A percentile compares a stretch with the other conserved stretches of the same genome.
Conservation (phyloP, 257 asterid species). For the Solanum etuberosum region DNA sequence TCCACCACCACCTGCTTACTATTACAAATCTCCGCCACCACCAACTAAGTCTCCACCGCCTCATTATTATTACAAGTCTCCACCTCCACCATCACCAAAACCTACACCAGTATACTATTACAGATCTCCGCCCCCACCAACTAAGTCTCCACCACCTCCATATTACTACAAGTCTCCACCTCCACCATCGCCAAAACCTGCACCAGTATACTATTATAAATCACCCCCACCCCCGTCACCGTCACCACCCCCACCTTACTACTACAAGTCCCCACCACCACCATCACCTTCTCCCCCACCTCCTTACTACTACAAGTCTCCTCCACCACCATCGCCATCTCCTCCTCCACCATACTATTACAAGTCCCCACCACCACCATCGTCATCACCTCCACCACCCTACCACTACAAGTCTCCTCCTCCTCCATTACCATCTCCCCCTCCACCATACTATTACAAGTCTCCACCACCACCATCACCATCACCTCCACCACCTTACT, state of each 20-base stretch:
- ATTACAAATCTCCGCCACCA: background rate
- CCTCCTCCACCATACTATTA: background rate
- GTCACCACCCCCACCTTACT: background rate
- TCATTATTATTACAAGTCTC: background rate
- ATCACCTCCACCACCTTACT: background rate
- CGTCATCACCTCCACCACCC: background rate
- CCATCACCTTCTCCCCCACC: conserved; percentile 1
- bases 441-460: background rate
- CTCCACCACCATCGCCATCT: background rate
- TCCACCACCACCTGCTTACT: background rate
- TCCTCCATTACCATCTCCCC: background rate
- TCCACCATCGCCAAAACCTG: background rate
- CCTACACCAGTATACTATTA: background rate
- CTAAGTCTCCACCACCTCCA: background rate
- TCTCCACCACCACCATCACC: background rate
- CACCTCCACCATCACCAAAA: background rate
- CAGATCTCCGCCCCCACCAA: background rate
- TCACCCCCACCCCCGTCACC: background rate
- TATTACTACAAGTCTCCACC: background rate
- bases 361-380: background rate
- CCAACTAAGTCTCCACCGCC: background rate
- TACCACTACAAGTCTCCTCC: background rate
- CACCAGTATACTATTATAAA: background rate
- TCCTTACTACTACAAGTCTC: background rate
- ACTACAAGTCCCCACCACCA: background rate